phyloP scores from a whole-genome alignment of 352 stramenopile genomes.

The Phytophthora citricola region DNA sequence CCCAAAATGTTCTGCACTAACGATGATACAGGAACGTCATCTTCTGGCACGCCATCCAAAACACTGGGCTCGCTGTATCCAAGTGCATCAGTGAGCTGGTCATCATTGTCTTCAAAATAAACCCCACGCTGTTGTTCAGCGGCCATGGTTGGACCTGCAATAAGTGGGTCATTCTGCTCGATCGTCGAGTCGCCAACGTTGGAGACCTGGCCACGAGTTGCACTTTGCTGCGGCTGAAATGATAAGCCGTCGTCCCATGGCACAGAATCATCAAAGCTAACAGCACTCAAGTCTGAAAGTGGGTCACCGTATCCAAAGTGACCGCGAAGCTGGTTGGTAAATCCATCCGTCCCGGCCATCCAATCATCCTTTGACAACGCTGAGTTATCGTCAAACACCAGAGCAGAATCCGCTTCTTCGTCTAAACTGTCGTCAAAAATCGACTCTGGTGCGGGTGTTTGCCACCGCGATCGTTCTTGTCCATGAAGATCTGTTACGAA shows the following conservation, averaged over 20 bases:
- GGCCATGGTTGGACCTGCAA: not conserved
- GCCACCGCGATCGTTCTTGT: slow-evolving; percentile 24
- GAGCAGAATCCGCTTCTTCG: slow-evolving; percentile 46
- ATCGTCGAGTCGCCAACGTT: not conserved
- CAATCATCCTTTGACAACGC: slow-evolving; percentile 26
- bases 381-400: slow-evolving; percentile 47
- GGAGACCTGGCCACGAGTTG: slow-evolving; percentile 6
- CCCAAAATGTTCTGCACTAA: slow-evolving; percentile 67
- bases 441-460: slow-evolving; percentile 9
- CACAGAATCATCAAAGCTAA: slow-evolving; percentile 85
- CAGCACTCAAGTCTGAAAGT: slow-evolving; percentile 69
- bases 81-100: slow-evolving; percentile 5
- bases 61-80: not conserved
- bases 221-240: slow-evolving; percentile 39
- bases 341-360: slow-evolving; percentile 11
- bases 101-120: slow-evolving; percentile 9
- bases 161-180: slow-evolving; percentile 6
- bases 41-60: not conserved
- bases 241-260: slow-evolving; percentile 71
- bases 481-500: slow-evolving; percentile 37
- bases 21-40: slow-evolving; percentile 49
- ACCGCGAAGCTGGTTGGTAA: slow-evolving; percentile 22
- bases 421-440: slow-evolving; percentile 48
- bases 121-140: slow-evolving; percentile 3
- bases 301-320: slow-evolving; percentile 34